phyloP scores from a whole-genome alignment of 2,329 filamentous ascomycete species.

The Sarocladiaceae sp. region DNA sequence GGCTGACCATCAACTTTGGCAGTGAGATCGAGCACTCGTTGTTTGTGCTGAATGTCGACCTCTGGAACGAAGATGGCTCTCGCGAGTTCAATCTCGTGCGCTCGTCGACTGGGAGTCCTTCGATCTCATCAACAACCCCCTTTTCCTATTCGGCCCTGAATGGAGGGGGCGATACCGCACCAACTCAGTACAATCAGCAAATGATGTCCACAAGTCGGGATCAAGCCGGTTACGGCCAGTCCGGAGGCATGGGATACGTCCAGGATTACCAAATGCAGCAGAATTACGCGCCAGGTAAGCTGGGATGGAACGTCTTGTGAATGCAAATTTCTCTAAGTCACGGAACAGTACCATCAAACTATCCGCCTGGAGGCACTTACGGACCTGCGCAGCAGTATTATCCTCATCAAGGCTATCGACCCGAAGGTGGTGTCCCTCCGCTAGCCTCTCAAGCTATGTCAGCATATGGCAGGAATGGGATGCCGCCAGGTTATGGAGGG shows the following conservation, averaged over 20 bases:
- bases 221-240: slow-evolving; percentile 19
- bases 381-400: slow-evolving; percentile 31
- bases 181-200: slow-evolving; percentile 25
- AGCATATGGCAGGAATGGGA: slow-evolving; percentile 21
- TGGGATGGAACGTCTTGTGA: not conserved
- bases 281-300: slow-evolving; percentile 26
- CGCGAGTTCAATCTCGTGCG: slow-evolving; percentile 62
- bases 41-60: slow-evolving; percentile 58
- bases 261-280: slow-evolving; percentile 26
- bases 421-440: slow-evolving; percentile 20
- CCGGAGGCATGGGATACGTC: slow-evolving; percentile 21
- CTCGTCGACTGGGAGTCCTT: slow-evolving; percentile 59
- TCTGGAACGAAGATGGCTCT: slow-evolving; percentile 59
- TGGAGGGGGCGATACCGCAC: slow-evolving; percentile 23
- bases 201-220: slow-evolving; percentile 33
- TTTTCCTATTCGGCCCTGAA: slow-evolving; percentile 60
- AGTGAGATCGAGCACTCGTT: slow-evolving; percentile 33
- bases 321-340: slow-evolving; percentile 9
- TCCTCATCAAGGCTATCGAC: slow-evolving; percentile 24
- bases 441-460: slow-evolving; percentile 21
- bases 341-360: slow-evolving; percentile 19
- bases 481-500: slow-evolving; percentile 20
- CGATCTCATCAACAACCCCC: slow-evolving; percentile 74
- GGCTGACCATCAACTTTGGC: not conserved
- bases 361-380: slow-evolving; percentile 26